Base-by-base conservation (phyloP, 140 eudicot species). In the Anethum foeniculum region DNA sequence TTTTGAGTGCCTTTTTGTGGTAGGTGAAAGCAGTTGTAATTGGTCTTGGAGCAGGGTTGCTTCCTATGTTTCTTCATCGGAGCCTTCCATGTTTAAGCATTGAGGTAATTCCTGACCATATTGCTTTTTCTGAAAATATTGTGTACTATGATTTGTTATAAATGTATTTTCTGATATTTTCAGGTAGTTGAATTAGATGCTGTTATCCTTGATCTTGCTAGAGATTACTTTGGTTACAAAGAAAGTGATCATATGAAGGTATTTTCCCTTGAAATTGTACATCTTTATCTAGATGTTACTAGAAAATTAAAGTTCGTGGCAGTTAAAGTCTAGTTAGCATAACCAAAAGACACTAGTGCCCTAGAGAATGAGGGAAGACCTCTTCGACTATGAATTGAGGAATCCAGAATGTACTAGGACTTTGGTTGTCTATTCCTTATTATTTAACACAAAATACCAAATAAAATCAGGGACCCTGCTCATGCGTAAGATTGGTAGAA, bases 41-140 rank as follows among this genome's bases (percentile, higher is more conserved):
- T 82, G 99, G 99, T 86, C 93, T 95, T 56, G 97, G 99, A 87
- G 99, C 99, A 27, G 99, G 99, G 67, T 68, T 95, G 43, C 97
- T 95, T 83, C 99, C 99, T 8, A 92, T 92, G 99, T 92, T 92
- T 85, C 96, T 95, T 36, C 91, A 83, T 83, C 75, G 84, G 54
- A 81, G 86, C 80, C 88, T 92, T 82, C 88, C 90, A 14, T 85
- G 85, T 81, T 80, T 90, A 46, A 84, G 83, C 49, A 80, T 91
- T 65, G 97, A 95, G 97, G 99, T 95, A 85, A 81, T 64, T 74
- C 79, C 23, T 69, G 51, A 38, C 25, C 44, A 51, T 34, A 5
- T 38, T 36, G 11, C 11, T 81, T 38, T 52, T 56, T 39, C 6
- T 12, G 28, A 19, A 34, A 19, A 81, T 27, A 34, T 8, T 28